These are phyloP conservation scores for Paecilomyces formosus DNA, from an alignment of 2,329 filamentous ascomycete genomes.

Conservation along the genomic window DNA sequence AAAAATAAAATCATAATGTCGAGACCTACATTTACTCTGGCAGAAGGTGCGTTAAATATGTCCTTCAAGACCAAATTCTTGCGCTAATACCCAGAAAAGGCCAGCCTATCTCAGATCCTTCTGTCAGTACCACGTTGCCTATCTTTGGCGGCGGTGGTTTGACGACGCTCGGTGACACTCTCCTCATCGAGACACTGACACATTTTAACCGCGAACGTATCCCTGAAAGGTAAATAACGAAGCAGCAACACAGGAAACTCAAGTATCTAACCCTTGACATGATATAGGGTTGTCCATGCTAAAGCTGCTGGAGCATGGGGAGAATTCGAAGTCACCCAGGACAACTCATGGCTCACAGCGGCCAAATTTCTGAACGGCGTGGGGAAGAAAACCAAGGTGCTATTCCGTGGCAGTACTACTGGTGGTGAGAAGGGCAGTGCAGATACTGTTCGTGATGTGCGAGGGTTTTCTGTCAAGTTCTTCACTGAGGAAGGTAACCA, in stretches of 20 bases:
- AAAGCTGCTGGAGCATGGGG: conserved; percentile 52
- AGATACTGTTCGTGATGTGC: conserved; percentile 43
- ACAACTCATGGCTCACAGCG: conserved; percentile 49
- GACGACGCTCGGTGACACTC: conserved; percentile 4
- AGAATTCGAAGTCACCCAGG: conserved; percentile 54
- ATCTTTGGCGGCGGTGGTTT: conserved; percentile 2
- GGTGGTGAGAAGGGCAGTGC: conserved; percentile 40
- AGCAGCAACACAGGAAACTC: background rate
- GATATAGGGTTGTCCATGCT: conserved; percentile 48
- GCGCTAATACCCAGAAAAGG: conserved; percentile 4
- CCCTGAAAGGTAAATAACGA: background rate
- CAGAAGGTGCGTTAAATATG: background rate
- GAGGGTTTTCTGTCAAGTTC: conserved; percentile 46
- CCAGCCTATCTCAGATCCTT: conserved; percentile 4
- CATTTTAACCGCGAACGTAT: background rate
- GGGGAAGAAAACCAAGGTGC: conserved; percentile 47
- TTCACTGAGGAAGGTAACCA: conserved; percentile 44
- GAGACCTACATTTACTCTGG: background rate
- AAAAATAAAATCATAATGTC: background rate
- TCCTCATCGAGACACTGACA: conserved; percentile 1
- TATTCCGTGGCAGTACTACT: conserved; percentile 43
- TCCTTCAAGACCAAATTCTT: background rate
- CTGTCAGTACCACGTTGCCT: conserved; percentile 4
- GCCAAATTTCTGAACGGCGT: conserved; percentile 48
- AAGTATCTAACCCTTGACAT: background rate